These are phyloP conservation scores for Phaeolepiota aurea DNA, from an alignment of 768 basidiomycete species.

Conservation along the genomic window DNA sequence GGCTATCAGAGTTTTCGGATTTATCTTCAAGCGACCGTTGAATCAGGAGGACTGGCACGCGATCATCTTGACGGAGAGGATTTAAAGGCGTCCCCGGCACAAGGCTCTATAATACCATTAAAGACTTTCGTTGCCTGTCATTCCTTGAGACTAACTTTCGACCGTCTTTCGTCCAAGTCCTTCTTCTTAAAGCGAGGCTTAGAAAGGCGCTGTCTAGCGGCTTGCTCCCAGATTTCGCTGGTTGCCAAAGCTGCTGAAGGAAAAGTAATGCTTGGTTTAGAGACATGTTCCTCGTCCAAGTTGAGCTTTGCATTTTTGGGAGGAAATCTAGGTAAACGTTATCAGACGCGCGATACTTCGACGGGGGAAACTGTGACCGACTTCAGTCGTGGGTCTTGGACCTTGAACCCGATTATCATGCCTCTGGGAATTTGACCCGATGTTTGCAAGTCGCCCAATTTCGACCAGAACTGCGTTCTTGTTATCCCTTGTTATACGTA, in stretches of 20 bases:
- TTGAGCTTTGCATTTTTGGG: constrained; percentile 61
- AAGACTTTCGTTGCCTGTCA: neutral
- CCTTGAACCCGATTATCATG: constrained; percentile 71
- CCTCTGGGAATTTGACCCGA: constrained; percentile 63
- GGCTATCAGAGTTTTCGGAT: constrained; percentile 17
- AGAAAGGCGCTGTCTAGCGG: constrained; percentile 37
- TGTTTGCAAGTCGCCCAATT: constrained; percentile 50
- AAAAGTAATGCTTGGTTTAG: constrained; percentile 27
- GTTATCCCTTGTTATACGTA: neutral
- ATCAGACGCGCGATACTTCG: neutral
- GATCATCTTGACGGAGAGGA: constrained; percentile 68
- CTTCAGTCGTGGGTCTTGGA: constrained; percentile 84
- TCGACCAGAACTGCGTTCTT: constrained; percentile 54
- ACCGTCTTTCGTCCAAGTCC: constrained; percentile 77
- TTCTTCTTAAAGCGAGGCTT: constrained; percentile 72
- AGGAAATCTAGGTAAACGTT: constrained; percentile 54
- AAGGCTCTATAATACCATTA: constrained; percentile 38
- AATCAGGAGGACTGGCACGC: constrained; percentile 76
- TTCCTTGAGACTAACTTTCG: constrained; percentile 40
- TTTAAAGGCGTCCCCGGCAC: constrained; percentile 71
- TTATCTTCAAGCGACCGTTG: constrained; percentile 58
- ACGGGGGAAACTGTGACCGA: constrained; percentile 28
- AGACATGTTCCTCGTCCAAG: constrained; percentile 9
- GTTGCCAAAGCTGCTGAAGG: constrained; percentile 54
- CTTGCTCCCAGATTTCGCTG: constrained; percentile 70